Conservation (phyloP, 1,139 yeast genomes). For the Geotrichum restrictum region DNA sequence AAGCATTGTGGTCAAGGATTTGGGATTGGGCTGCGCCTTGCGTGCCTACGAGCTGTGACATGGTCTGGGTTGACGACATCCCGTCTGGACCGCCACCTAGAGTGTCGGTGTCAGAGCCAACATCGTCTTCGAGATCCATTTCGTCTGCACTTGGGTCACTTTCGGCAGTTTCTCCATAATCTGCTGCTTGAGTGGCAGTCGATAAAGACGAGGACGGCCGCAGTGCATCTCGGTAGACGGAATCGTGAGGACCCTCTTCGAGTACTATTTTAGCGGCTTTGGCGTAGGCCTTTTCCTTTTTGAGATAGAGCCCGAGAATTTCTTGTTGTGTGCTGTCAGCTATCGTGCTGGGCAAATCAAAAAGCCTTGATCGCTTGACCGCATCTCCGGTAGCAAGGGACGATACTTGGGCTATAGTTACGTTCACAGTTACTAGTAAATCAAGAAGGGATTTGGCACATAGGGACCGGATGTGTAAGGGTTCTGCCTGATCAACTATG, state of each 20-base stretch:
- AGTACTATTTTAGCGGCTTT: constrained; percentile 19
- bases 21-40: constrained; percentile 10
- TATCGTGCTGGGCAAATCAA: constrained; percentile 19
- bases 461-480: constrained; percentile 18
- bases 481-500: constrained; percentile 15
- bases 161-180: background rate
- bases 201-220: background rate
- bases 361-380: constrained; percentile 9
- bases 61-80: background rate
- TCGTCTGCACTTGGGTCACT: background rate
- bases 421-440: constrained; percentile 20
- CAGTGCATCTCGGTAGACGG: constrained; percentile 10
- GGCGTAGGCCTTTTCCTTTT: constrained; percentile 26
- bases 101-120: constrained; percentile 19
- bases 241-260: constrained; percentile 20
- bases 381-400: constrained; percentile 13
- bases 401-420: constrained; percentile 19
- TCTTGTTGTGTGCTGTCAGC: constrained; percentile 20
- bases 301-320: constrained; percentile 26
- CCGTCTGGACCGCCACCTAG: constrained; percentile 5
- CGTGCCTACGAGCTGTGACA: constrained; percentile 2
- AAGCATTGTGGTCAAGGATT: constrained; percentile 14
- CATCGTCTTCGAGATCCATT: background rate
- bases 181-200: background rate
- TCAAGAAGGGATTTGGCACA: constrained; percentile 20